These are phyloP conservation scores for Zasmidium cellare DNA, from an alignment of 2,329 filamentous ascomycete genomes.

Conservation along the genomic window DNA sequence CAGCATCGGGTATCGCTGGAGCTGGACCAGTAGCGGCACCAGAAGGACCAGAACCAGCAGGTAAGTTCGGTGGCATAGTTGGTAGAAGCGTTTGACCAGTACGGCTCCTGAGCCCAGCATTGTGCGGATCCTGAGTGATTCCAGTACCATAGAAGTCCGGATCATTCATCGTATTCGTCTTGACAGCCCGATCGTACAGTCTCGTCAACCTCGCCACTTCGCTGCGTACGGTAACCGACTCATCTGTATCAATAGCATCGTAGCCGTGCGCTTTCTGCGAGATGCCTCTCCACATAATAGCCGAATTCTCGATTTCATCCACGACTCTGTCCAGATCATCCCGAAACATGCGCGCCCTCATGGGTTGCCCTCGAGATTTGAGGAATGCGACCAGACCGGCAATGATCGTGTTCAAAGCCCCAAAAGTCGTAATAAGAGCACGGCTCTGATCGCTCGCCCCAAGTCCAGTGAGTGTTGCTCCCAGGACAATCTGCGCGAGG, in stretches of 20 bases:
- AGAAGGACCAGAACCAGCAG: slow-evolving; percentile 10
- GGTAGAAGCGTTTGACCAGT: slow-evolving; percentile 16
- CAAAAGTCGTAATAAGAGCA: slow-evolving; percentile 42
- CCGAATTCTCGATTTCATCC: slow-evolving; percentile 44
- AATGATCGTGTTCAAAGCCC: slow-evolving; percentile 43
- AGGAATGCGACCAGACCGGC: slow-evolving; percentile 43
- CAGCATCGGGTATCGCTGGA: neutral
- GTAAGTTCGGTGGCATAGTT: slow-evolving; percentile 6
- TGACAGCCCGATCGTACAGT: slow-evolving; percentile 41
- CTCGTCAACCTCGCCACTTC: slow-evolving; percentile 37
- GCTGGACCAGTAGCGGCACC: slow-evolving; percentile 6
- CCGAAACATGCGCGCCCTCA: slow-evolving; percentile 42
- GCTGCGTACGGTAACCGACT: slow-evolving; percentile 43
- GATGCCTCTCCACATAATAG: slow-evolving; percentile 47
- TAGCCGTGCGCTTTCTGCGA: slow-evolving; percentile 45
- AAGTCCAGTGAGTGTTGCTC: slow-evolving; percentile 41
- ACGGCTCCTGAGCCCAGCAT: slow-evolving; percentile 24
- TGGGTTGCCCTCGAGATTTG: slow-evolving; percentile 42
- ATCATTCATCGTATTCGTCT: slow-evolving; percentile 41
- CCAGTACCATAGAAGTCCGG: slow-evolving; percentile 41
- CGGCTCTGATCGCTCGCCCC: slow-evolving; percentile 38
- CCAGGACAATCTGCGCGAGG: slow-evolving; percentile 41
- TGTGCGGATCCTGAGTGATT: slow-evolving; percentile 23
- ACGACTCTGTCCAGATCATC: slow-evolving; percentile 43
- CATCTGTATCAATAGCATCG: slow-evolving; percentile 47